Conservation (phyloP, 2,329 filamentous ascomycete genomes). For the Ophiocordyceps robertsii region DNA sequence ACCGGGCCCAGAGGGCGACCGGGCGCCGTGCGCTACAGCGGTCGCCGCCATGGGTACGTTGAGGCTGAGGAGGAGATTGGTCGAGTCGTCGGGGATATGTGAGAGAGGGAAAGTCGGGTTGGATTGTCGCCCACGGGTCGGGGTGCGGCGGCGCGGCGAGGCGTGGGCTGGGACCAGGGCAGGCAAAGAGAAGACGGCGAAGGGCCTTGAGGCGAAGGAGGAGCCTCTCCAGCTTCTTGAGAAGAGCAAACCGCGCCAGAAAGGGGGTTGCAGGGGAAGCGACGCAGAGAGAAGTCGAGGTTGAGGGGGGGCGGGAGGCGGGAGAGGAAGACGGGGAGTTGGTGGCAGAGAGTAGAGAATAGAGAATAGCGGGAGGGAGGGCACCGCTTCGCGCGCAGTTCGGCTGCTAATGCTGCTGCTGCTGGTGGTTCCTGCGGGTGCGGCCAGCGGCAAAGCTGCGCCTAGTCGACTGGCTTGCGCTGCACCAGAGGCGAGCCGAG, state of each 20-base stretch:
- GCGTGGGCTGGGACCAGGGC: neutral
- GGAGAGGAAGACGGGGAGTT: neutral
- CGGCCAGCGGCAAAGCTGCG: conserved; percentile 3
- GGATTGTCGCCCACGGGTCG: neutral
- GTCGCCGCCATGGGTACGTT: conserved; percentile 35
- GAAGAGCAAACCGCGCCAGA: neutral
- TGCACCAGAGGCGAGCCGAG: neutral
- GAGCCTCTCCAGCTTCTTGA: neutral
- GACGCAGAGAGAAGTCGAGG: neutral
- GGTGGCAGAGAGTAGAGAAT: neutral
- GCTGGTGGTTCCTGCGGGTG: conserved; percentile 3
- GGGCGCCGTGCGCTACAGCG: conserved; percentile 33
- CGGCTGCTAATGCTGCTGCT: neutral
- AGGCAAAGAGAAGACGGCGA: neutral
- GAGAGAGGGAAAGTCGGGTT: neutral
- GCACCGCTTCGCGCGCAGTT: neutral
- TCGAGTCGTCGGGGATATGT: neutral
- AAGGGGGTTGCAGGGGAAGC: neutral
- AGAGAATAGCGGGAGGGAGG: neutral
- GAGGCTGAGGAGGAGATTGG: conserved; percentile 3
- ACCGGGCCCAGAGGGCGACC: conserved; percentile 25
- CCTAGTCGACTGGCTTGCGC: neutral
- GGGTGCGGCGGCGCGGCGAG: neutral
- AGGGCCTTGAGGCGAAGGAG: neutral
- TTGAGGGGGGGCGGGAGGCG: neutral